Evolutionary conservation across 768 basidiomycete genomes (phyloP), one percentile per base, ranked within the genome.

Genomic region (Tubosaeta brunneosetosa): DNA sequence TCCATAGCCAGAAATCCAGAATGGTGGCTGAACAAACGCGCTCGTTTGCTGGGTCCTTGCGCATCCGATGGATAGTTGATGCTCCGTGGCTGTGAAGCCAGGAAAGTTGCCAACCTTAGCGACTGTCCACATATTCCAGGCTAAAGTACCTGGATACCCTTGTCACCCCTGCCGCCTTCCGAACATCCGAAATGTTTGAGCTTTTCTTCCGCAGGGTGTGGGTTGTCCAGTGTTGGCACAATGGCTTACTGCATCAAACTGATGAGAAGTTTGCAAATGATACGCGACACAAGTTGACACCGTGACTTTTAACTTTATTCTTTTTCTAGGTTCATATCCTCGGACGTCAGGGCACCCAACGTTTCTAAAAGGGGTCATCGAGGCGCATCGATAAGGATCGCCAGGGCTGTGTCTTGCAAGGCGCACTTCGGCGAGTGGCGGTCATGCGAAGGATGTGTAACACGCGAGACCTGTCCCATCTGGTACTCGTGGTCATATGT

Each of bases 331-430:
- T 47, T 40, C 51, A 51, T 61, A 55, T 61, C 55, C 62, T 64
- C 62, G 64, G 64, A 55, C 22, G 50, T 58, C 48, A 43, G 33
- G n/a, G 26, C 17, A 38, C 4, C 14, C 27, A 41, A 11, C 22
- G 37, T 43, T 59, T 45, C 59, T 48, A 41, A 59, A 71, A 56
- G 8, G 40, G 34, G 59, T 3, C 22, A 47, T 55, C 57, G 60
- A 62, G 59, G 60, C 36, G 52, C 58, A 71, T 70, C 69, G 68
- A 69, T 69, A 64, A 69, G 60, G 45, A 51, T 55, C 48, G 48
- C 51, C 55, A 47, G 42, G 51, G 38, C 29, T 42, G 48, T 47
- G 44, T 47, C 52, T 45, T 42, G 22, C 44, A 50, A 53, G 58
- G 49, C 51, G 49, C 58, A 53, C 47, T 44, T 55, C 44, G 41